These are phyloP conservation scores for Tulasnella sp. DNA, from an alignment of 768 basidiomycete genomes.

Conservation along the genomic window DNA sequence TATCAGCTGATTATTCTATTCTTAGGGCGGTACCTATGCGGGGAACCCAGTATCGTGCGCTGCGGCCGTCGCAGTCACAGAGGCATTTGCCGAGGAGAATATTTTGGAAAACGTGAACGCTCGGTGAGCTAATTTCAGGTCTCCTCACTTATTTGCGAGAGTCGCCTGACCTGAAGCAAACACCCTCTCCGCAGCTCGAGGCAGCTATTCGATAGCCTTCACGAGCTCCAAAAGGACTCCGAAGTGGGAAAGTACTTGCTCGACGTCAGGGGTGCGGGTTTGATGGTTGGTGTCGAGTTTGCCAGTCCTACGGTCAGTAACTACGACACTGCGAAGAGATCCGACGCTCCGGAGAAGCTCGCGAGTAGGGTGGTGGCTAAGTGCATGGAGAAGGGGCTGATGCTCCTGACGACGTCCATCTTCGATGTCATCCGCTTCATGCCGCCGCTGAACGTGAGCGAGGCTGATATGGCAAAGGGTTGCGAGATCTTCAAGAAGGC, in stretches of 20 bases:
- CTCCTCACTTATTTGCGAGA: neutral
- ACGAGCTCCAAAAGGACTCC: conserved; percentile 44
- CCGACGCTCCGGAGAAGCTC: conserved; percentile 39
- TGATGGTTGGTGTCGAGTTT: conserved; percentile 84
- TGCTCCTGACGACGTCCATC: conserved; percentile 80
- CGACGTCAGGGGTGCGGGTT: conserved; percentile 78
- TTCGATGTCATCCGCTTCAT: conserved; percentile 87
- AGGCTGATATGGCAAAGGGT: conserved; percentile 56
- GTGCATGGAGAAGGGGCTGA: conserved; percentile 76
- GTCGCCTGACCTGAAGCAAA: neutral
- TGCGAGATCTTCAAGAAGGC: conserved; percentile 38
- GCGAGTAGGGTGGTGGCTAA: conserved; percentile 60
- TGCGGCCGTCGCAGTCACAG: conserved; percentile 71
- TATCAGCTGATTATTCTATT: neutral
- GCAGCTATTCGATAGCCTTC: conserved; percentile 56
- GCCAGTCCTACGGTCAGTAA: conserved; percentile 47
- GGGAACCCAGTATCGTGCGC: conserved; percentile 91
- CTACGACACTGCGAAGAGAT: conserved; percentile 35
- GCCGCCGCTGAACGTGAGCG: conserved; percentile 72
- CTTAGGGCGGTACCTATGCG: conserved; percentile 76
- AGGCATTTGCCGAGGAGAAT: conserved; percentile 69
- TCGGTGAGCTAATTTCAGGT: conserved; percentile 33
- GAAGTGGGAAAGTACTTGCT: conserved; percentile 48
- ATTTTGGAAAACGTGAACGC: conserved; percentile 67
- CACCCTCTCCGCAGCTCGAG: conserved; percentile 38